Evolutionary conservation across 768 basidiomycete species (phyloP), one percentile per base, ranked within the genome.

Genomic region (Hortiboletus flavorubellus): DNA sequence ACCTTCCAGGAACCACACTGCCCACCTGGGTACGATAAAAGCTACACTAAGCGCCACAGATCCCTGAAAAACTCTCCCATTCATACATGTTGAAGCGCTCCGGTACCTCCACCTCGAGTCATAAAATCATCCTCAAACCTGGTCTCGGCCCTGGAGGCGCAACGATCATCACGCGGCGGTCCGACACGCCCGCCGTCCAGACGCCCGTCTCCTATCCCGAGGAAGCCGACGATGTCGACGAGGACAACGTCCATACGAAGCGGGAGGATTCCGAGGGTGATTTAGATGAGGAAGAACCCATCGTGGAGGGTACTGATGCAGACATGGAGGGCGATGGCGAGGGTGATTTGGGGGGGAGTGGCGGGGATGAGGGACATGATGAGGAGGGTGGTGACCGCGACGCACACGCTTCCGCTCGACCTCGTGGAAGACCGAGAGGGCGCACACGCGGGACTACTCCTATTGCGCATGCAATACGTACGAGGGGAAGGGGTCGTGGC

Each of bases 101-200:
- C 23, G 49, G 58, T 38, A 54, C 57, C 11, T 65, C 63, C 35
- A 66, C 63, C 5, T 55, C 63, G 16, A 59, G 51, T 14, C 71
- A 62, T 26, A 76, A 74, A 67, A 77, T 76, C 41, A 76, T 75
- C 10, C 74, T 75, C 54, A 77, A 73, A 46, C 75, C 75, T 2
- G 74, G 72, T 33, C 57, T 68, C 11, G 66, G 65, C 16, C 69
- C 64, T 41, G 68, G 67, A 8, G 58, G 62, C 2, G 64, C 55
- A 2, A 70, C 58, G 16, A 65, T 68, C 58, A 64, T 64, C 26
- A 58, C 68, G 3, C 66, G 68, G 1, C 55, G 56, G 34, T 67
- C 68, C 23, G 10, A 54, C 43, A 67, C 66, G 0, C 68, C 71
- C 8, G 51, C 44, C 40, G 14, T 59, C 26, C 61, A 58, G 23